Percentiles rank a stretch among this genome's conserved stretches.
phyloP scores from a whole-genome alignment of 768 basidiomycete species.

The Termitomyces sp. region DNA sequence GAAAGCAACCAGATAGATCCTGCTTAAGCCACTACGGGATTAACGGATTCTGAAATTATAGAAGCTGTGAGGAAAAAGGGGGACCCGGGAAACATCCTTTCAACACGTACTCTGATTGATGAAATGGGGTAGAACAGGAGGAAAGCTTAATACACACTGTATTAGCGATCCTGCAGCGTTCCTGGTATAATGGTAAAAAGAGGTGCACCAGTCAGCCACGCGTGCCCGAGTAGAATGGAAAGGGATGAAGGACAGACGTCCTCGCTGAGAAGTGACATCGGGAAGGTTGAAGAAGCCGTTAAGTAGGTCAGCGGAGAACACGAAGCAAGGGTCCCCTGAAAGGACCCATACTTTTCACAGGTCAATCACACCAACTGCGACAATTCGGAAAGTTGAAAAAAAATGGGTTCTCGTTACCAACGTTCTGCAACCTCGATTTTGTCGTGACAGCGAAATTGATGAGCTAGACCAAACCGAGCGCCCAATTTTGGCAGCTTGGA shows the following conservation, averaged over 20 bases:
- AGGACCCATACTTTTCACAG: neutral
- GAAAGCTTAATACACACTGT: conserved; percentile 14
- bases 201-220: conserved; percentile 15
- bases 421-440: too few species aligned
- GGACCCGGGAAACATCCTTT: too few species aligned
- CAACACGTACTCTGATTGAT: conserved; percentile 10
- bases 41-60: conserved; percentile 3
- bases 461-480: neutral
- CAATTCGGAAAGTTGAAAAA: too few species aligned
- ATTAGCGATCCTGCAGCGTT: conserved; percentile 14
- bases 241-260: conserved; percentile 30
- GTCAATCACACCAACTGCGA: neutral
- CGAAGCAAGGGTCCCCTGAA: conserved; percentile 32
- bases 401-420: too few species aligned
- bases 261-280: conserved; percentile 34
- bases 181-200: conserved; percentile 23
- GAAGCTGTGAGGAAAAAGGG: neutral
- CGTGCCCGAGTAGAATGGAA: conserved; percentile 13
- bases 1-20: neutral
- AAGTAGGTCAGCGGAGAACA: conserved; percentile 36
- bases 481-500: conserved; percentile 30
- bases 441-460: too few species aligned
- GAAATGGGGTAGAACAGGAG: conserved; percentile 1
- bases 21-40: conserved; percentile 9
- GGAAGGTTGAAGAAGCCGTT: conserved; percentile 22